Conservation (phyloP, 1,284 basidiomycete species). For the Leucocoprinus gongylophorus region DNA sequence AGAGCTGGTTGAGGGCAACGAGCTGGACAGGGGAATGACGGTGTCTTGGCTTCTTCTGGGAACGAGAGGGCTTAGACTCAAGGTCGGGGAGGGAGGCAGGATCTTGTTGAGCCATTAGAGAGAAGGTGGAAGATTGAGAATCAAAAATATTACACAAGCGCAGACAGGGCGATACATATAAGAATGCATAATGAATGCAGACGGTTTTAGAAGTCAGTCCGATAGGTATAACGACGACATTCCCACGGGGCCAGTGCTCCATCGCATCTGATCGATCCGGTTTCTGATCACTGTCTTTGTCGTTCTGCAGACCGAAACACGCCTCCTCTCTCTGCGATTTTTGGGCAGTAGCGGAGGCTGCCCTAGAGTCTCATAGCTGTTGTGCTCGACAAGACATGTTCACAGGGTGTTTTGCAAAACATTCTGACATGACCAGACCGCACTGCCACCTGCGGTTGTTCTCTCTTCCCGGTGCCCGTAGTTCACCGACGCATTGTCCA, state of each 20-base stretch:
- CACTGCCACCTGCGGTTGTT: slow-evolving; percentile 6
- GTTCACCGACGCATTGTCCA: no score
- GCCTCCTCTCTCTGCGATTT: background rate
- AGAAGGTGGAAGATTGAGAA: slow-evolving; percentile 11
- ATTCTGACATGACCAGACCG: no score
- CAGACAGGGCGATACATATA: slow-evolving; percentile 14
- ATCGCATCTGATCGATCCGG: slow-evolving; percentile 8
- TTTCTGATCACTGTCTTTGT: slow-evolving; percentile 4
- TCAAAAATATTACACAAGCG: slow-evolving; percentile 22
- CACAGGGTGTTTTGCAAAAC: no score
- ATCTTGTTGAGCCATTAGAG: slow-evolving; percentile 12
- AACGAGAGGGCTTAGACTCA: slow-evolving; percentile 18
- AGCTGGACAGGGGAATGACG: slow-evolving; percentile 65
- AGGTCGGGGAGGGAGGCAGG: slow-evolving; percentile 6
- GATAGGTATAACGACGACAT: slow-evolving; percentile 16
- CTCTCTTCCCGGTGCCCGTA: slow-evolving; percentile 5
- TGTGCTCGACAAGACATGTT: background rate
- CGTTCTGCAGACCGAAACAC: background rate
- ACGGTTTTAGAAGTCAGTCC: slow-evolving; percentile 16
- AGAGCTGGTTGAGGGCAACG: slow-evolving; percentile 67
- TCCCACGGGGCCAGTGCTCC: slow-evolving; percentile 10
- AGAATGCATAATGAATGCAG: slow-evolving; percentile 13
- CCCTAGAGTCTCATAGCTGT: no score
- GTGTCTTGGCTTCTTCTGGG: slow-evolving; percentile 67
- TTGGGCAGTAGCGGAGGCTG: no score